phyloP scores from a whole-genome alignment of 257 asterid species.

The Ligustrum vulgare region DNA sequence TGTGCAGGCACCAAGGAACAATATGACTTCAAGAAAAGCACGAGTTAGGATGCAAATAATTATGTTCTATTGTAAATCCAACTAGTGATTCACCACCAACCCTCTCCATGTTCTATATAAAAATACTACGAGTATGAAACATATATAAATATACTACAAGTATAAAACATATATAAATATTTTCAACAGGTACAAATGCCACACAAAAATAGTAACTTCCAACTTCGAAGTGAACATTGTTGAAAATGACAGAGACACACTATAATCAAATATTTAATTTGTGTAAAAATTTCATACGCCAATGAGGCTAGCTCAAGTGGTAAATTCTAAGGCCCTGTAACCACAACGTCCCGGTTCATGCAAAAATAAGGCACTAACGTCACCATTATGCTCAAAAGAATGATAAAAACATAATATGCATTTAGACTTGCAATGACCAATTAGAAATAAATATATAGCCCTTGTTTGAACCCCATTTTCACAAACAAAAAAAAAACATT shows the following conservation, averaged over 20 bases:
- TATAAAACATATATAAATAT: neutral
- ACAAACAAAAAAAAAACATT: too few species aligned
- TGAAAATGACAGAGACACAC: conserved; percentile 22
- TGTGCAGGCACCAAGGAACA: conserved; percentile 97
- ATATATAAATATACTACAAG: too few species aligned
- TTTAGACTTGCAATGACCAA: neutral
- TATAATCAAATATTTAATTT: neutral
- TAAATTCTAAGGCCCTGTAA: neutral
- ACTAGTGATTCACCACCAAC: neutral
- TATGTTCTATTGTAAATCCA: neutral
- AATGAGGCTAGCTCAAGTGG: neutral
- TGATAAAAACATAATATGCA: neutral
- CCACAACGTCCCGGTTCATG: neutral
- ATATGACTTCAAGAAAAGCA: conserved; percentile 64
- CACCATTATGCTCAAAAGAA: neutral
- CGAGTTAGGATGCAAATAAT: conserved; percentile 12
- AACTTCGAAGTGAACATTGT: neutral
- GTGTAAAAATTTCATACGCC: neutral
- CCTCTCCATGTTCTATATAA: neutral
- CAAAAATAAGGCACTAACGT: neutral
- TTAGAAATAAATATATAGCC: neutral
- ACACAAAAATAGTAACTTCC: neutral
- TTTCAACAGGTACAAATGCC: neutral
- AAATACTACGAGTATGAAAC: neutral
- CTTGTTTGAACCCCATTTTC: too few species aligned